phyloP scores from a whole-genome alignment of 768 basidiomycete genomes.

The Leucosporidium creatinivorum region DNA sequence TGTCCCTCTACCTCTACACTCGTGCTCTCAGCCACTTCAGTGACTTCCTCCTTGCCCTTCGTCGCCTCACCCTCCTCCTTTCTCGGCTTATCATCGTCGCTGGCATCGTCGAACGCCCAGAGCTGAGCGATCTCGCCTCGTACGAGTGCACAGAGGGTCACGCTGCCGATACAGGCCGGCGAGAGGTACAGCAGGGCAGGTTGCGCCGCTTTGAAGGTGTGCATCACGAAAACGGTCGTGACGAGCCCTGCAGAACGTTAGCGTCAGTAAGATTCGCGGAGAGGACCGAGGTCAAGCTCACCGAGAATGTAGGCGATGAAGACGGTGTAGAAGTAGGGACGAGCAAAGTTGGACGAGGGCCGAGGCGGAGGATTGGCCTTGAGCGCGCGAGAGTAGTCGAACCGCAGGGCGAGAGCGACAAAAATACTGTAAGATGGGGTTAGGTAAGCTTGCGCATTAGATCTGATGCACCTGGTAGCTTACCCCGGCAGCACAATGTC shows the following conservation, averaged over 20 bases:
- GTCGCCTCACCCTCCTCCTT: constrained; percentile 6
- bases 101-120: constrained; percentile 24
- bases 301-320: constrained; percentile 57
- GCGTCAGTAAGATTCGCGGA: background rate
- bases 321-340: constrained; percentile 68
- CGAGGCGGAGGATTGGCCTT: constrained; percentile 9
- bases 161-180: constrained; percentile 68
- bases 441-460: background rate
- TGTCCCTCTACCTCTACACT: background rate
- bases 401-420: constrained; percentile 76
- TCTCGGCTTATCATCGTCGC: background rate
- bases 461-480: background rate
- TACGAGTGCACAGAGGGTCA: constrained; percentile 53
- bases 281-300: background rate
- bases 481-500: constrained; percentile 61
- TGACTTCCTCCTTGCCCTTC: background rate
- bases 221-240: constrained; percentile 79
- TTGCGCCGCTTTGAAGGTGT: constrained; percentile 65
- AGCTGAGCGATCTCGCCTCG: constrained; percentile 62
- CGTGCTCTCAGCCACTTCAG: background rate
- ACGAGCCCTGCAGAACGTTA: constrained; percentile 46
- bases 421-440: constrained; percentile 48
- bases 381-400: constrained; percentile 57
- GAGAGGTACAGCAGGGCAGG: constrained; percentile 82
- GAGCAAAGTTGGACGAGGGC: constrained; percentile 46